Evolutionary conservation across 495 filamentous ascomycete genomes (phyloP).

Genomic region (Lasiosphaeriaceae sp.): DNA sequence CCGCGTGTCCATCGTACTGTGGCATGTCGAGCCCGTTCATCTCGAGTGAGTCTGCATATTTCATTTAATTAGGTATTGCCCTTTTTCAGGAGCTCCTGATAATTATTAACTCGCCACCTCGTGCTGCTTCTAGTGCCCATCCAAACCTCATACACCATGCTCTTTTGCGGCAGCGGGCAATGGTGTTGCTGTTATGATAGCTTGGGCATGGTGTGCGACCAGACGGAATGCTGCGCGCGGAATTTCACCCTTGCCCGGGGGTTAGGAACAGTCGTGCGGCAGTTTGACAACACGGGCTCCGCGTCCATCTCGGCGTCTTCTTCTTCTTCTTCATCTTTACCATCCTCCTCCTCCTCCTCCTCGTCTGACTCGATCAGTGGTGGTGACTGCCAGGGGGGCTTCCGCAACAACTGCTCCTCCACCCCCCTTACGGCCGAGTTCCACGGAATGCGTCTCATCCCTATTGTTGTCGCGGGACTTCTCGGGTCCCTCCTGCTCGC

Average conservation of each 20-base stretch:
- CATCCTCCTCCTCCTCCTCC: too few relatives aligned
- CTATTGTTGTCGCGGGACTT: slow-evolving; percentile 8
- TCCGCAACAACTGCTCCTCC: neutral
- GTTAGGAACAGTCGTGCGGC: slow-evolving; percentile 9
- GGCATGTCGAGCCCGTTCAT: slow-evolving; percentile 12
- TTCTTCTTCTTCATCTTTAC: neutral
- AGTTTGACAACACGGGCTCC: slow-evolving; percentile 12
- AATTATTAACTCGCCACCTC: neutral
- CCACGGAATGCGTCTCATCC: slow-evolving; percentile 7
- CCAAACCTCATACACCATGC: slow-evolving; percentile 20
- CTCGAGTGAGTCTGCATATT: slow-evolving; percentile 5
- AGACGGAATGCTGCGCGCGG: slow-evolving; percentile 20
- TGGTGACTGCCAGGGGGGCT: neutral
- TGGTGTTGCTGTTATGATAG: slow-evolving; percentile 30
- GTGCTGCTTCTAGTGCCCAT: slow-evolving; percentile 9
- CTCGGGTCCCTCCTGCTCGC: slow-evolving; percentile 13
- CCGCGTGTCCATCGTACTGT: slow-evolving; percentile 30
- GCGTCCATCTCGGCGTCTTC: neutral
- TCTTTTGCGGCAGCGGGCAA: slow-evolving; percentile 17
- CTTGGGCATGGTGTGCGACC: slow-evolving; percentile 17
- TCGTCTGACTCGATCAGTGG: neutral
- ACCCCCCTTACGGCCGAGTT: neutral
- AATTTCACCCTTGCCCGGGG: slow-evolving; percentile 22
- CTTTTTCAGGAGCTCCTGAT: too few relatives aligned
- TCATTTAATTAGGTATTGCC: too few relatives aligned